phyloP scores from a whole-genome alignment of 768 basidiomycete genomes.

The Xerocomus brunneocitrinus region DNA sequence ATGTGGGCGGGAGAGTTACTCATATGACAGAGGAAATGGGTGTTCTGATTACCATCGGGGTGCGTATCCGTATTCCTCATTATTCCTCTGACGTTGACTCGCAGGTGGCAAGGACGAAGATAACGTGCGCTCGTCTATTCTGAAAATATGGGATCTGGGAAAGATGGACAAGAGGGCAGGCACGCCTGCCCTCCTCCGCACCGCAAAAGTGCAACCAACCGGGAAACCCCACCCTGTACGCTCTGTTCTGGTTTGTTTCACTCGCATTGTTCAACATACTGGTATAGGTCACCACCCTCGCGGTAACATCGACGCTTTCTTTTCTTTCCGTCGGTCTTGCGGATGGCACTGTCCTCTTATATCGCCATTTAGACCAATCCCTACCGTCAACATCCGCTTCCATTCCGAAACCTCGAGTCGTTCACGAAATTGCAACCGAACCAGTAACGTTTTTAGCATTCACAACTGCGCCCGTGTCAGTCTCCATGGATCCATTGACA shows the following conservation, averaged over 20 bases:
- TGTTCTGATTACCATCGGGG: constrained; percentile 84
- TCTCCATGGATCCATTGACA: constrained; percentile 21
- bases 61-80: constrained; percentile 35
- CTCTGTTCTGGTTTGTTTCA: not conserved
- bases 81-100: constrained; percentile 10
- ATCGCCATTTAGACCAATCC: constrained; percentile 89
- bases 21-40: constrained; percentile 83
- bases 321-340: constrained; percentile 92
- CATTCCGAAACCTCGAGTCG: constrained; percentile 79
- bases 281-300: constrained; percentile 67
- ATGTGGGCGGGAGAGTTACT: constrained; percentile 74
- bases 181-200: constrained; percentile 63
- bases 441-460: constrained; percentile 94
- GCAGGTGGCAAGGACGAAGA: constrained; percentile 63
- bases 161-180: constrained; percentile 62
- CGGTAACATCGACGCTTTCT: constrained; percentile 69
- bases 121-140: constrained; percentile 54
- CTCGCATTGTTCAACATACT: not conserved
- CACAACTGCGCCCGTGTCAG: constrained; percentile 35
- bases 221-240: constrained; percentile 76
- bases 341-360: constrained; percentile 89
- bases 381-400: constrained; percentile 67
- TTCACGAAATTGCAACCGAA: constrained; percentile 82
- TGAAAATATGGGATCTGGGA: constrained; percentile 89
- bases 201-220: constrained; percentile 68